Base-by-base conservation (phyloP, 2,329 filamentous ascomycete genomes). In the Nemania sp. region DNA sequence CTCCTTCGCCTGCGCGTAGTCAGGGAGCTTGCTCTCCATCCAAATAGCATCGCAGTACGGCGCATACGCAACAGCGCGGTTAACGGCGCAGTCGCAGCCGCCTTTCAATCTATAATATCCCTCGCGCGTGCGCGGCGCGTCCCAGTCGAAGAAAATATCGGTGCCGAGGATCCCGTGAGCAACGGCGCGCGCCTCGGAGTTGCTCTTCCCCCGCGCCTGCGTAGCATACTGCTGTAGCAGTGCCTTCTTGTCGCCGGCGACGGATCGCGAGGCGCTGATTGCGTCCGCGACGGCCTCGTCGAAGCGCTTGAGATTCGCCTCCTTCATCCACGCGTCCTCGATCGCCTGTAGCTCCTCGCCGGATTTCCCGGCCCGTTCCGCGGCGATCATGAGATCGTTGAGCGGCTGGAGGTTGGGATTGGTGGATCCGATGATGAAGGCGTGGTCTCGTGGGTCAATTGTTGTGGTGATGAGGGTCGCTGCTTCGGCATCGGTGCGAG, bases 11-110 rank as follows among this genome's bases (percentile, higher is more conserved):
- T 97, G 94, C 44, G 81, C 80, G 72, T 80, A 97, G 72, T 97
- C 93, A 40, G 94, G 94, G 63, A 96, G 80, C 78, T 96, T 97
- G 77, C 88, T 93, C 83, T 99, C 94, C 94, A 99, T 99, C 94
- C 94, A 99, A 74, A 99, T 96, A 72, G 95, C 86, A 69, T 97
- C 93, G 59, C 88, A 89, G 76, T 95, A 96, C 2, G 94, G 93
- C 0, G 90, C 93, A 70, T 95, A 97, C 5, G 93, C 91, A 54
- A 96, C 77, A 28, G 92, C 93, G 42, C 93, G 86, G 80, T 94
- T 95, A 71, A 97, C 79, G 56, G 92, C 91, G 72, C 90, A 96
- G 73, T 91, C 86, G 68, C 90, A 96, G 55, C 94, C 94, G 56
- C 94, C 94, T 74, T 90, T 82, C 71, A 97, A 88, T 59, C 94